Conservation (phyloP, 2,329 filamentous ascomycete species). For the Cladosporium sp. region DNA sequence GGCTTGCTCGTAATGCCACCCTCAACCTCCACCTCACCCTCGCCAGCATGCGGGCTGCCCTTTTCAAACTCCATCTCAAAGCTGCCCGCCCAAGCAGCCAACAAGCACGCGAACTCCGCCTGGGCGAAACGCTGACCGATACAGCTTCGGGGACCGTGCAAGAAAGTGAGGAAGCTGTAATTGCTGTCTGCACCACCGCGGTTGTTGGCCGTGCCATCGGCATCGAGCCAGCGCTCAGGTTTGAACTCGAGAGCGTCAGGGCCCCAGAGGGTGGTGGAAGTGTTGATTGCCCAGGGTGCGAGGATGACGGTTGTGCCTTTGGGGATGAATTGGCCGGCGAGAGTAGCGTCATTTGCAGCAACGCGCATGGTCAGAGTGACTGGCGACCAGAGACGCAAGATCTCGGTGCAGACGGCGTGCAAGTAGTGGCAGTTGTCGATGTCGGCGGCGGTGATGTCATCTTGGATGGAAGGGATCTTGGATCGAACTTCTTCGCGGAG, state of each 20-base stretch:
- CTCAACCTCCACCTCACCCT: conserved; percentile 59
- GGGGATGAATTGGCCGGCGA: conserved; percentile 63
- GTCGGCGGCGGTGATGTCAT: conserved; percentile 48
- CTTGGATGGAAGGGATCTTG: conserved; percentile 41
- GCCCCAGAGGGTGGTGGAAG: conserved; percentile 68
- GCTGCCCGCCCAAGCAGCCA: conserved; percentile 71
- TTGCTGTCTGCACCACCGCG: conserved; percentile 71
- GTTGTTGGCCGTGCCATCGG: conserved; percentile 50
- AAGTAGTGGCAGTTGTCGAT: conserved; percentile 75
- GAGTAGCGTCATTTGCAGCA: conserved; percentile 59
- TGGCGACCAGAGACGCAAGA: conserved; percentile 68
- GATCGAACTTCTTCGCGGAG: conserved; percentile 50
- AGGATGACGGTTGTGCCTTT: conserved; percentile 67
- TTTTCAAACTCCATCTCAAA: conserved; percentile 69
- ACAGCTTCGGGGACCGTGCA: conserved; percentile 81
- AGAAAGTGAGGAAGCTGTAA: conserved; percentile 74
- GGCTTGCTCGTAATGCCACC: conserved; percentile 69
- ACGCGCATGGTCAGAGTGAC: conserved; percentile 68
- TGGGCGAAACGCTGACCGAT: conserved; percentile 79
- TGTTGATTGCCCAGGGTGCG: conserved; percentile 64
- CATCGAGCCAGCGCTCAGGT: conserved; percentile 69
- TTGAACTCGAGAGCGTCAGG: conserved; percentile 69
- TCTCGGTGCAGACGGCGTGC: conserved; percentile 73
- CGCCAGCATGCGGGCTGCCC: conserved; percentile 26
- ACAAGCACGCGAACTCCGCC: conserved; percentile 77